Evolutionary conservation across 805 yeast species (phyloP).

Genomic region (Wickerhamiella vanderwaltii): DNA sequence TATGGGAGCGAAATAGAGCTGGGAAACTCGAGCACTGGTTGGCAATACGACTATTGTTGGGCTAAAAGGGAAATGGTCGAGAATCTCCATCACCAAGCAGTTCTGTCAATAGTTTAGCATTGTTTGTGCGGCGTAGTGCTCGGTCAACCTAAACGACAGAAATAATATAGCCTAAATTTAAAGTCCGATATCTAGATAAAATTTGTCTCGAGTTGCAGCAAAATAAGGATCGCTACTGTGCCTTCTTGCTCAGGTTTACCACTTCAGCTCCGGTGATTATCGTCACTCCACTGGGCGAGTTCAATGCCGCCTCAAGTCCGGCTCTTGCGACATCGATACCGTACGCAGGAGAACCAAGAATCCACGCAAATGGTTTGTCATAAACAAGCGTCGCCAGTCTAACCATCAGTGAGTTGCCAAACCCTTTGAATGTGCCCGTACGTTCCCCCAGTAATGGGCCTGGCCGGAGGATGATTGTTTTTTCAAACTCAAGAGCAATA

Average conservation of each 20-base stretch:
- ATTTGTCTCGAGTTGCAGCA: too few relatives aligned
- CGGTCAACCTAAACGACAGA: too few relatives aligned
- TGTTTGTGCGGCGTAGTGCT: too few relatives aligned
- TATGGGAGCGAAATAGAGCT: too few relatives aligned
- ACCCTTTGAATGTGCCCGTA: slow-evolving; percentile 21
- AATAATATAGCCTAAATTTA: too few relatives aligned
- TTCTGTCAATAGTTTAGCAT: too few relatives aligned
- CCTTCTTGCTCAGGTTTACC: background rate
- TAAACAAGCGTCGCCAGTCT: slow-evolving; percentile 26
- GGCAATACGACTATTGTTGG: too few relatives aligned
- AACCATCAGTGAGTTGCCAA: slow-evolving; percentile 27
- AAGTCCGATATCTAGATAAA: too few relatives aligned
- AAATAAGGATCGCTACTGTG: too few relatives aligned
- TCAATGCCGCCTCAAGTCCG: slow-evolving; percentile 35
- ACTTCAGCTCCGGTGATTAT: slow-evolving; percentile 4
- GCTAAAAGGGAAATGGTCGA: too few relatives aligned
- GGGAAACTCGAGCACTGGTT: too few relatives aligned
- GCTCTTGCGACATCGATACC: slow-evolving; percentile 57
- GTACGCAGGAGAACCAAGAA: slow-evolving; percentile 36
- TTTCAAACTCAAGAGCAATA: slow-evolving; percentile 48
- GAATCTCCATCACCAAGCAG: too few relatives aligned
- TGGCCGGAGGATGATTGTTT: slow-evolving; percentile 65
- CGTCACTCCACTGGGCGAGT: slow-evolving; percentile 22
- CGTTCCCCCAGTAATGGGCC: slow-evolving; percentile 63
- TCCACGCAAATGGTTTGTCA: slow-evolving; percentile 25